These are phyloP conservation scores for Fusarium solani-melongenae DNA, from an alignment of 2,329 filamentous ascomycete genomes.

Conservation along the genomic window DNA sequence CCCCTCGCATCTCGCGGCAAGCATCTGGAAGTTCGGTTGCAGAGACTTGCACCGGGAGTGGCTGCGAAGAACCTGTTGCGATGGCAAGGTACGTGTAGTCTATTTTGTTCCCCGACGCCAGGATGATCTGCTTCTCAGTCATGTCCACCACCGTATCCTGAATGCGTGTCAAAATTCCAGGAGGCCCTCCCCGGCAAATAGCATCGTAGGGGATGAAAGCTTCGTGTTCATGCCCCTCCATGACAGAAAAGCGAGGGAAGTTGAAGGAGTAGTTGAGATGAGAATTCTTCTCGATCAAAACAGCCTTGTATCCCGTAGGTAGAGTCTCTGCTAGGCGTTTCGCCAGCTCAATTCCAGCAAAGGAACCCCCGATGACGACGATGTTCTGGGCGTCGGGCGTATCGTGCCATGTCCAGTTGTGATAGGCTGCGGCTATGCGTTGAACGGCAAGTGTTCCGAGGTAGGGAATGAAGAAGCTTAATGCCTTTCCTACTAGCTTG, in stretches of 20 bases:
- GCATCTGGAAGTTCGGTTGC: neutral
- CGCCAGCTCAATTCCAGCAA: neutral
- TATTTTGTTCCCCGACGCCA: neutral
- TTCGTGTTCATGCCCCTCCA: constrained; percentile 4
- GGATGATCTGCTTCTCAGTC: neutral
- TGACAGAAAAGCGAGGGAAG: constrained; percentile 15
- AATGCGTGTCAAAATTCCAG: neutral
- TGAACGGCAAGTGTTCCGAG: neutral
- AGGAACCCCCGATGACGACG: constrained; percentile 14
- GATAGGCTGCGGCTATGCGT: neutral
- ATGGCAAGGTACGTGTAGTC: neutral
- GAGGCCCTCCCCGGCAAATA: neutral
- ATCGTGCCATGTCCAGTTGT: neutral
- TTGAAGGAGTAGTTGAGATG: constrained; percentile 14
- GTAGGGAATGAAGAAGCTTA: neutral
- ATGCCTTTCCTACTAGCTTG: neutral
- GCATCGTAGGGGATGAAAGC: constrained; percentile 14
- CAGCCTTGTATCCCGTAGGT: neutral
- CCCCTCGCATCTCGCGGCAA: neutral
- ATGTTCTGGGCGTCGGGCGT: neutral
- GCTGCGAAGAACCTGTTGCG: constrained; percentile 1
- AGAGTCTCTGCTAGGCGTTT: neutral
- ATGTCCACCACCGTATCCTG: neutral
- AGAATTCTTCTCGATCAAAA: constrained; percentile 10
- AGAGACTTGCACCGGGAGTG: neutral